Conservation (phyloP, 257 asterid species). For the Rubia yunnanensis region DNA sequence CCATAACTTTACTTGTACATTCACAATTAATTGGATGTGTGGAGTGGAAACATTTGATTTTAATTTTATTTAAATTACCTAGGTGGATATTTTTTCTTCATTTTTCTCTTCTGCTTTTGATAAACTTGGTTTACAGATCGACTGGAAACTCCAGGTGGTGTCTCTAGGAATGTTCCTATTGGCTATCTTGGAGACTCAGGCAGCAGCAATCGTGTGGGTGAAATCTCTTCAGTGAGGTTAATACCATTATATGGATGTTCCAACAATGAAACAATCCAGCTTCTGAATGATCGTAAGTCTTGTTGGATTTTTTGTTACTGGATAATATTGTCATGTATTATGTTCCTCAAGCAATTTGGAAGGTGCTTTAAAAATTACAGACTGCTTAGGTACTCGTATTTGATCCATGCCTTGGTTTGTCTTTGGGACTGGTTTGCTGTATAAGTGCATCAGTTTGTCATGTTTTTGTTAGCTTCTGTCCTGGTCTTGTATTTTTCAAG, state of each 20-base stretch:
- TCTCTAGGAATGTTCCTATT: conserved; percentile 35
- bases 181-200: conserved; percentile 52
- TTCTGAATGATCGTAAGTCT: conserved; percentile 60
- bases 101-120: conserved; percentile 1
- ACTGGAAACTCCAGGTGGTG: conserved; percentile 45
- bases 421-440: too few relatives aligned
- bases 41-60: background rate
- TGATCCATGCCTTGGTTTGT: too few relatives aligned
- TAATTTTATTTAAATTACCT: background rate
- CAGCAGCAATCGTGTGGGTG: conserved; percentile 33
- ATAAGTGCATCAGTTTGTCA: background rate
- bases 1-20: background rate
- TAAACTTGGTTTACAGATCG: conserved; percentile 43
- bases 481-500: background rate
- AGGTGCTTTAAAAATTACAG: too few relatives aligned
- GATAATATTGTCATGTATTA: background rate
- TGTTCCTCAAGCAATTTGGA: background rate
- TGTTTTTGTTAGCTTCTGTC: background rate
- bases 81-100: background rate
- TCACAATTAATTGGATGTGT: background rate
- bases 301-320: background rate
- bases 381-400: background rate
- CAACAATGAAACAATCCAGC: conserved; percentile 66
- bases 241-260: conserved; percentile 63
- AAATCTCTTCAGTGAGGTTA: conserved; percentile 33